Evolutionary conservation across 495 filamentous ascomycete species (phyloP), one percentile per base, ranked within the genome.

Genomic region (Cenococcum geophilum): DNA sequence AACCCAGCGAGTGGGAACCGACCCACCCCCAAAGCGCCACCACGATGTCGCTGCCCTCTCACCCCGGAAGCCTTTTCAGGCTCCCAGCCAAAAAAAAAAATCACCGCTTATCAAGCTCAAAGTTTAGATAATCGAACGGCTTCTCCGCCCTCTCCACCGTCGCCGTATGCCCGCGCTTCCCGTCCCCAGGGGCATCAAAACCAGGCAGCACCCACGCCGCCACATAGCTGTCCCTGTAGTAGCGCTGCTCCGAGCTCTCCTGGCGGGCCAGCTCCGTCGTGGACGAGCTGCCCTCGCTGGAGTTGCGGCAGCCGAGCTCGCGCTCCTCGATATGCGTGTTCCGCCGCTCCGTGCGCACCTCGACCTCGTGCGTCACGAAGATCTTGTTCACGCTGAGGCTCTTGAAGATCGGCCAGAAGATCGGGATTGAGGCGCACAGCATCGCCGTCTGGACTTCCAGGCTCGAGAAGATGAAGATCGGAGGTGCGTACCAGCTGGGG

Each of bases 341-440:
- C 48, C 34, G 52, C 52, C 10, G 43, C 16, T 50, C 43, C 2
- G 61, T 60, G 53, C 54, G 65, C 35, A 68, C 53, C 48, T 61
- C 61, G n/a, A n/a, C n/a, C n/a, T n/a, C n/a, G n/a, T n/a, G n/a
- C n/a, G n/a, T n/a, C n/a, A n/a, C n/a, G n/a, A n/a, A n/a, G 55
- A 68, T 64, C 52, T 68, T 61, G 48, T 64, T 68, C 45, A 68
- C 65, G 62, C 64, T 58, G 56, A 68, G 61, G 65, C 64, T 68
- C 36, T 68, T 68, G 23, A 68, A 58, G 27, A 61, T 23, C 0
- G 65, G 65, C 65, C 65, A 68, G 55, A 64, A 68, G 37, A 64
- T 68, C 27, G 65, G 65, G 55, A 64, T 65, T 1, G 53, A 58
- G 34, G 65, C 65, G 55, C 58, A 62, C 2, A 68, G 45, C 27